These are phyloP conservation scores for Lichtheimia ramosa DNA, from an alignment of 371 early-diverging fungal genomes.

Conservation along the genomic window DNA sequence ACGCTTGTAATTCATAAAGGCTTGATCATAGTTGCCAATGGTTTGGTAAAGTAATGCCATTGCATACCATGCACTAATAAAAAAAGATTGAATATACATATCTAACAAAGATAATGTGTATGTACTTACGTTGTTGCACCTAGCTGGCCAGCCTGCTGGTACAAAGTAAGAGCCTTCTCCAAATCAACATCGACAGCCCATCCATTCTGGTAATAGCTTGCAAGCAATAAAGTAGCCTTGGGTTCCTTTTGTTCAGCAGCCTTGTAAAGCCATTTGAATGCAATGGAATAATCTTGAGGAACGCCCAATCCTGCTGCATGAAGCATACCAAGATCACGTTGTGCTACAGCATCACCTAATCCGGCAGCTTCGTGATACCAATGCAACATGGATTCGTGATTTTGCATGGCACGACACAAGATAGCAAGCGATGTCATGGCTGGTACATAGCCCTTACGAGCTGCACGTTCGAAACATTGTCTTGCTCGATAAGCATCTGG, in stretches of 20 bases:
- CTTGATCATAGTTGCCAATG: slow-evolving; percentile 18
- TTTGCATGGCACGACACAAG: slow-evolving; percentile 5
- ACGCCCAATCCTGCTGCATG: slow-evolving; percentile 73
- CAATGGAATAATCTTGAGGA: slow-evolving; percentile 62
- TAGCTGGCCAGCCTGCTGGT: slow-evolving; percentile 19
- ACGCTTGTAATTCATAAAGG: slow-evolving; percentile 17
- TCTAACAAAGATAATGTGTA: not conserved
- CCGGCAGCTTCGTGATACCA: slow-evolving; percentile 50
- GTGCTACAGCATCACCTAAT: slow-evolving; percentile 53
- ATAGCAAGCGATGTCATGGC: slow-evolving; percentile 38
- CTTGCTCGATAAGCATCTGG: slow-evolving; percentile 29
- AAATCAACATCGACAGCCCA: slow-evolving; percentile 46
- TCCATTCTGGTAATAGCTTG: slow-evolving; percentile 48
- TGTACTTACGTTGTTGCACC: slow-evolving; percentile 29
- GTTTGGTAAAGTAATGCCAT: slow-evolving; percentile 26
- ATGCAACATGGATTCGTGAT: slow-evolving; percentile 26
- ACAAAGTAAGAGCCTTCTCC: slow-evolving; percentile 52
- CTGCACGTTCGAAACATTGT: slow-evolving; percentile 34
- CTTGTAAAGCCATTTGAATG: slow-evolving; percentile 74
- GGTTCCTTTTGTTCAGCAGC: slow-evolving; percentile 76
- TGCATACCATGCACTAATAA: slow-evolving; percentile 27
- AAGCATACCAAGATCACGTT: slow-evolving; percentile 80
- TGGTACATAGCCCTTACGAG: slow-evolving; percentile 29
- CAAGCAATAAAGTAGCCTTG: slow-evolving; percentile 71
- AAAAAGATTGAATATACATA: not conserved